Base-by-base conservation (phyloP, 1,139 yeast species). In the Blastobotrys serpentis region DNA sequence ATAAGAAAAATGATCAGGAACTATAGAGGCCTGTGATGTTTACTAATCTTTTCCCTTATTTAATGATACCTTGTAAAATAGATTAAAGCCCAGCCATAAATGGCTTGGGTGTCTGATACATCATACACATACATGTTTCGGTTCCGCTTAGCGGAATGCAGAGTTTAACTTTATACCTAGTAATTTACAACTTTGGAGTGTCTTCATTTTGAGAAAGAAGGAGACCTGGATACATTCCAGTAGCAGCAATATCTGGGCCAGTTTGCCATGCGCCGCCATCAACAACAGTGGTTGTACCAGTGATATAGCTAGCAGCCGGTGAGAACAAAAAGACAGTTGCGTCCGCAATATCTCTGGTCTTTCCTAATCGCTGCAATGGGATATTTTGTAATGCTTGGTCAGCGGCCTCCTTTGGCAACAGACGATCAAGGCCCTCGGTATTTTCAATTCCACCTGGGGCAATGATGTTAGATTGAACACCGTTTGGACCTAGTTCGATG, bases 261-360 rank as follows among this genome's bases (percentile, higher is more conserved):
- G 79, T 71, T 62, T 88, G 95, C 96, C 97, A 89, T 49, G 78
- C 75, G 1, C 83, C 98, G 47, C 98, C 98, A 66, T 90, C 98
- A 10, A 90, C 96, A 11, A 88, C 84, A 41, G 79, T 73, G 19
- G 84, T 72, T 2, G 88, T 81, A 13, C 98, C 98, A 10, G 85
- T 81, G 32, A 90, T 76, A 64, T 82, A 90, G 13, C 74, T 62
- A 3, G 92, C 87, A 3, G 96, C 95, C 1, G 84, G 84, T 29
- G 95, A 85, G 61, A 90, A 85, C 57, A 90, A 71, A 64, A 74
- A 90, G 0, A 86, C 86, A 0, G 98, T 89, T 1, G 94, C 82
- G 56, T 90, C 85, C 13, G 98, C 97, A 62, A 90, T 86, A 64
- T 90, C 98, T 50, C 69, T 70, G 10, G 89, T 79, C 2, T 77